Evolutionary conservation across 2,329 filamentous ascomycete genomes (phyloP).

Genomic region (Talaromyces sp.): DNA sequence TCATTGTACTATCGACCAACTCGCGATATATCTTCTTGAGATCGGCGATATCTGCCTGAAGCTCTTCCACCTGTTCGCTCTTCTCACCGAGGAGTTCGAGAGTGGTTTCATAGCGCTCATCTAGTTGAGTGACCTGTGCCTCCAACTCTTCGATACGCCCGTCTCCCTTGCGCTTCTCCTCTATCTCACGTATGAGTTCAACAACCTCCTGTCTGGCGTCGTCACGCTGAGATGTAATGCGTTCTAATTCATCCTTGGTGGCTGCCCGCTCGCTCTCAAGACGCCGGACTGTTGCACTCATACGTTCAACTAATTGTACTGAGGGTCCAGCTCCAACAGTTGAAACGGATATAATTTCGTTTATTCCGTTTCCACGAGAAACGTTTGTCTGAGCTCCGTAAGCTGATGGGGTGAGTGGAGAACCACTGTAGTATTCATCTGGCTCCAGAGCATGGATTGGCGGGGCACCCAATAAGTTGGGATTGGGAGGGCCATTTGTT

Average conservation of each 20-base stretch:
- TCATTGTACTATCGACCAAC: slow-evolving; percentile 78
- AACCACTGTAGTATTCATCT: slow-evolving; percentile 42
- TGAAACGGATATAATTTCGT: slow-evolving; percentile 83
- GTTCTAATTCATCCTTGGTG: slow-evolving; percentile 76
- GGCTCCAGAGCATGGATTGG: slow-evolving; percentile 42
- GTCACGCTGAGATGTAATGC: slow-evolving; percentile 80
- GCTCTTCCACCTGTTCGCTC: slow-evolving; percentile 89
- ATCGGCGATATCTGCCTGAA: slow-evolving; percentile 82
- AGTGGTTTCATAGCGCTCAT: slow-evolving; percentile 79
- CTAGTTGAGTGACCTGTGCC: slow-evolving; percentile 62
- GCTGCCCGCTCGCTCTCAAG: slow-evolving; percentile 89
- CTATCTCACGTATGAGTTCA: slow-evolving; percentile 77
- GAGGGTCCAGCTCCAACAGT: slow-evolving; percentile 87
- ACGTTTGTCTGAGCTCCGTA: slow-evolving; percentile 32
- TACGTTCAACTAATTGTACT: slow-evolving; percentile 91
- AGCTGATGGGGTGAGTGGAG: slow-evolving; percentile 34
- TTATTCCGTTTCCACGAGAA: slow-evolving; percentile 55
- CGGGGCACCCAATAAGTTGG: slow-evolving; percentile 26
- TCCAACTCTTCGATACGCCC: slow-evolving; percentile 62
- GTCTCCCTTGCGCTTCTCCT: slow-evolving; percentile 61
- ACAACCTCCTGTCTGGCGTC: slow-evolving; percentile 92
- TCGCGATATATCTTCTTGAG: slow-evolving; percentile 96
- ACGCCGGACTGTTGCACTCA: slow-evolving; percentile 87
- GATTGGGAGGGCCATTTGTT: slow-evolving; percentile 19
- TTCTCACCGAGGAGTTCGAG: slow-evolving; percentile 95